These are phyloP conservation scores for Hyaloscypha finlandica DNA, from an alignment of 495 filamentous ascomycete species.

Conservation along the genomic window DNA sequence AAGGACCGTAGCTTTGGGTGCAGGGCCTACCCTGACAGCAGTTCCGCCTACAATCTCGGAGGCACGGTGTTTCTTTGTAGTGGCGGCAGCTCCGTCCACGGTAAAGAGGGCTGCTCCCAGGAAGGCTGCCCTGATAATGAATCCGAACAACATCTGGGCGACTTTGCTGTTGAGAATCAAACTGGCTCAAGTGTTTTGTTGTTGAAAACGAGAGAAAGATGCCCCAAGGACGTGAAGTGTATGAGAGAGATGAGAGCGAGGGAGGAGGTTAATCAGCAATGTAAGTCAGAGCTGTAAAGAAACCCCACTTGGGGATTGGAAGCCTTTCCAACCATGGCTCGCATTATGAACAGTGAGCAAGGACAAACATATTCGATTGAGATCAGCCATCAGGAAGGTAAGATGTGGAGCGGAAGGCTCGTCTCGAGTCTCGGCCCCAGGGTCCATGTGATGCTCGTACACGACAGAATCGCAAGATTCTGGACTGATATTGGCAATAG, in stretches of 20 bases:
- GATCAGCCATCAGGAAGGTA: no score
- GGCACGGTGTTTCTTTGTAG: constrained; percentile 3
- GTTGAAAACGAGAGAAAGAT: not conserved
- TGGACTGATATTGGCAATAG: not conserved
- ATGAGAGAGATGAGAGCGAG: not conserved
- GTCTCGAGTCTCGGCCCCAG: no score
- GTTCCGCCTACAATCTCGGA: constrained; percentile 7
- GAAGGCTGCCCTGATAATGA: constrained; percentile 27
- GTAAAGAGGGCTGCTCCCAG: constrained; percentile 27
- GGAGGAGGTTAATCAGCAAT: no score
- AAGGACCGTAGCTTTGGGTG: not conserved
- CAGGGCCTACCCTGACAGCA: not conserved
- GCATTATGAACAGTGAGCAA: no score
- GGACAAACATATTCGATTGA: no score
- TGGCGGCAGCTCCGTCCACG: constrained; percentile 26
- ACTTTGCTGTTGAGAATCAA: not conserved
- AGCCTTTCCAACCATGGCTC: no score
- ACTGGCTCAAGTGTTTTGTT: not conserved
- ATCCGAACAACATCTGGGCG: constrained; percentile 6
- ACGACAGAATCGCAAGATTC: not conserved
- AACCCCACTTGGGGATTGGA: no score
- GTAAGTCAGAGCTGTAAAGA: no score
- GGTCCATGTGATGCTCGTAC: not conserved
- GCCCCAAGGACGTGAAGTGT: not conserved
- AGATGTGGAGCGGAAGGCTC: no score